Evolutionary conservation across 1,284 basidiomycete genomes (phyloP).

Genomic region (Flammula alnicola): DNA sequence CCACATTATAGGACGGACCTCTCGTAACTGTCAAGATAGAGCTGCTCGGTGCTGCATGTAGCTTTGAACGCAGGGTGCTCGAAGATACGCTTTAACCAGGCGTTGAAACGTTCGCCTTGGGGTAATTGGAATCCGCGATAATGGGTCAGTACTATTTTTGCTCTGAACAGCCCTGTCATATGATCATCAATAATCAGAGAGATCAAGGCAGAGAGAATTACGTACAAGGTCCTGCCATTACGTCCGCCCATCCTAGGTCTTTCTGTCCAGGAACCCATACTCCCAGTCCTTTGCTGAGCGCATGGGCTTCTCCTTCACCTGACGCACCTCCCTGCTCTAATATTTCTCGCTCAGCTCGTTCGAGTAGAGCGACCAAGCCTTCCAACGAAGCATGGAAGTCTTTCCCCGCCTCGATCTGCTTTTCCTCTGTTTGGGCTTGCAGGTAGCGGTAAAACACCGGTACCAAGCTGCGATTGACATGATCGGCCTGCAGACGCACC

Average conservation of each 20-base stretch:
- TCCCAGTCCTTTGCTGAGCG: constrained; percentile 43
- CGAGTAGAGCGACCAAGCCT: constrained; percentile 59
- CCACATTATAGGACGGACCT: constrained; percentile 42
- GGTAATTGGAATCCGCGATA: constrained; percentile 71
- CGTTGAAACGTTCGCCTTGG: constrained; percentile 49
- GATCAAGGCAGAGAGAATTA: constrained; percentile 55
- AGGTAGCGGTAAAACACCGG: constrained; percentile 82
- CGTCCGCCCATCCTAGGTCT: constrained; percentile 68
- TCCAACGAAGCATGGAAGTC: constrained; percentile 64
- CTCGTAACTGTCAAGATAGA: constrained; percentile 82
- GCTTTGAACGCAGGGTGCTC: constrained; percentile 66
- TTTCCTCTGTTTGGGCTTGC: constrained; percentile 68
- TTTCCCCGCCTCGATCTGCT: constrained; percentile 59
- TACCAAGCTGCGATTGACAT: constrained; percentile 65
- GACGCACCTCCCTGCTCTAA: constrained; percentile 36
- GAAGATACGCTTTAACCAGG: constrained; percentile 61
- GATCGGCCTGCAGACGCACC: constrained; percentile 71
- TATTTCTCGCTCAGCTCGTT: constrained; percentile 58
- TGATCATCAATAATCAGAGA: neutral
- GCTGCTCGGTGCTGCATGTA: constrained; percentile 72
- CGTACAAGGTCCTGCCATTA: constrained; percentile 79
- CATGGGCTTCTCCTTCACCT: constrained; percentile 41
- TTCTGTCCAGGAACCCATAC: constrained; percentile 59
- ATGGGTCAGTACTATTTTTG: constrained; percentile 67
- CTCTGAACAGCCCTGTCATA: constrained; percentile 64